phyloP scores from a whole-genome alignment of 2,329 filamentous ascomycete genomes.

The Paracamarosporium sp. region DNA sequence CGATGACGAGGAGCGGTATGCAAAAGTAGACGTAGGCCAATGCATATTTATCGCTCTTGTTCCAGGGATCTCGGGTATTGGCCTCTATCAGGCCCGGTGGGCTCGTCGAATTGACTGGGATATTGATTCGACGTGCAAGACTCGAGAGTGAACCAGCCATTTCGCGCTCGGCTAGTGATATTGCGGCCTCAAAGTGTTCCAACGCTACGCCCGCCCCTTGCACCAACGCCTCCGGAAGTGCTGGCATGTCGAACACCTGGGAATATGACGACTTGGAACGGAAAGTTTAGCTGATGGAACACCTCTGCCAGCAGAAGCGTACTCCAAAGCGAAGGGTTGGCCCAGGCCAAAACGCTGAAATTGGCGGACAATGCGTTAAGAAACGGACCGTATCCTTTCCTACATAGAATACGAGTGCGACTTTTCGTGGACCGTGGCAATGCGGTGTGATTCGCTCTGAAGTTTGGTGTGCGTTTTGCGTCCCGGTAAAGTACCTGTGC shows the following conservation, averaged over 20 bases:
- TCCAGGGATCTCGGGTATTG: slow-evolving; percentile 76
- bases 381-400: slow-evolving; percentile 25
- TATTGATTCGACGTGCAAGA: slow-evolving; percentile 57
- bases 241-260: slow-evolving; percentile 39
- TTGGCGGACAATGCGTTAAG: slow-evolving; percentile 28
- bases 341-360: slow-evolving; percentile 19
- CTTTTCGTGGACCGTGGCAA: slow-evolving; percentile 32
- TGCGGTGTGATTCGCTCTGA: slow-evolving; percentile 38
- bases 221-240: slow-evolving; percentile 36
- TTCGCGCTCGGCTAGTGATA: slow-evolving; percentile 37
- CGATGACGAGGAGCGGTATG: slow-evolving; percentile 71
- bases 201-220: slow-evolving; percentile 35
- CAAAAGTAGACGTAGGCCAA: slow-evolving; percentile 90
- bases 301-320: slow-evolving; percentile 45
- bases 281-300: slow-evolving; percentile 26
- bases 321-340: slow-evolving; percentile 27
- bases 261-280: slow-evolving; percentile 11
- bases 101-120: slow-evolving; percentile 62
- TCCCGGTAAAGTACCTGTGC: slow-evolving; percentile 26
- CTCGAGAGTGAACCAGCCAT: slow-evolving; percentile 33
- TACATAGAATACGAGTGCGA: slow-evolving; percentile 41
- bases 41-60: slow-evolving; percentile 81
- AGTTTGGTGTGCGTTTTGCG: slow-evolving; percentile 30
- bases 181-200: slow-evolving; percentile 33
- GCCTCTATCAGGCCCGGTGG: slow-evolving; percentile 63